Conservation (phyloP, 306 rosid species). For the Gastrolobium villosum region DNA sequence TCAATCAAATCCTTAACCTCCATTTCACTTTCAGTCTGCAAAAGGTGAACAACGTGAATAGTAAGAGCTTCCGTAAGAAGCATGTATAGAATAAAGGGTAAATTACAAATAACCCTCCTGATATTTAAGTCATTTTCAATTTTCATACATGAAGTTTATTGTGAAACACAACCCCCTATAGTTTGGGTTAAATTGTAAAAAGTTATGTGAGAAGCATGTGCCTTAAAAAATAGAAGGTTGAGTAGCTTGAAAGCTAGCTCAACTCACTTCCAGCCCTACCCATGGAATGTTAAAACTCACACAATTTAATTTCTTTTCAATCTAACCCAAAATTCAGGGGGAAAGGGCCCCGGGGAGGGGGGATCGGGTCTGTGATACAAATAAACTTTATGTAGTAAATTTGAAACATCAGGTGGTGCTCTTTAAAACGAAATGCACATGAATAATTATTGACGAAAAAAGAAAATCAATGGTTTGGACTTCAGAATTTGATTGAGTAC, state of each 20-base stretch:
- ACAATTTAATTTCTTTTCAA: constrained; percentile 10
- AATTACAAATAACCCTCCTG: neutral
- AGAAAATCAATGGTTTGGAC: constrained; percentile 26
- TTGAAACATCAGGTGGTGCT: constrained; percentile 3
- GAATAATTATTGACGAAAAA: constrained; percentile 27
- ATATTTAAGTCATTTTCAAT: constrained; percentile 27
- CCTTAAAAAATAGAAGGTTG: constrained; percentile 7
- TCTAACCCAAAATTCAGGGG: neutral
- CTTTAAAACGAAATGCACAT: constrained; percentile 8
- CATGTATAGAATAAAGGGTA: constrained; percentile 22
- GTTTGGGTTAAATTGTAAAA: constrained; percentile 27
- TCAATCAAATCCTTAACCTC: constrained; percentile 80
- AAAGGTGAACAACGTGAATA: constrained; percentile 28
- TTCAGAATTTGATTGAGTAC: constrained; percentile 23
- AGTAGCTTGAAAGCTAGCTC: neutral
- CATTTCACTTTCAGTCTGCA: constrained; percentile 78
- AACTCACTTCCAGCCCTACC: constrained; percentile 20
- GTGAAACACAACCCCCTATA: neutral
- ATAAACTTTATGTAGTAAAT: neutral
- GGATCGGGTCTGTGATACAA: neutral
- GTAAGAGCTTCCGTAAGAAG: constrained; percentile 36
- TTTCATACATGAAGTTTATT: constrained; percentile 11
- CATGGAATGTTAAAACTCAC: neutral
- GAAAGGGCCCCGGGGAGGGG: neutral
- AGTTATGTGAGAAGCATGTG: neutral